Conservation (phyloP, 176 grass and related monocot species). For the Echinochloa phyllopogon region DNA sequence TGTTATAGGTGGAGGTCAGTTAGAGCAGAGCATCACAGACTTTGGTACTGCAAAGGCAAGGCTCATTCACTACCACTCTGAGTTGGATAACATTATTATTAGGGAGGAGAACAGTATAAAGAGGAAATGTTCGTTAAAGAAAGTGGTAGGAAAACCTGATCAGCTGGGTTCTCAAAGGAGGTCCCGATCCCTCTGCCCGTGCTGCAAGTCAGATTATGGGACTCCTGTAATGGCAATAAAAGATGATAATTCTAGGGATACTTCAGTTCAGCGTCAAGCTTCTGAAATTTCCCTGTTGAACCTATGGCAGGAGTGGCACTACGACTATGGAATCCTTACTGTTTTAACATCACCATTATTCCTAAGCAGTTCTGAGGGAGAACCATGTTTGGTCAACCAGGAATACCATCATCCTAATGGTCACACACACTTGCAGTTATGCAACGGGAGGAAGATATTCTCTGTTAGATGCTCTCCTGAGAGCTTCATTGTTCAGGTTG, state of each 20-base stretch:
- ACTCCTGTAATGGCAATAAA: background rate
- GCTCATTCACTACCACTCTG: constrained; percentile 88
- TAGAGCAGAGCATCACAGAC: constrained; percentile 70
- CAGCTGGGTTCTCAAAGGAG: background rate
- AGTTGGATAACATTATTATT: constrained; percentile 65
- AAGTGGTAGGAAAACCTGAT: constrained; percentile 22
- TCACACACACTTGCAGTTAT: constrained; percentile 74
- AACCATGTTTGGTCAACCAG: constrained; percentile 39
- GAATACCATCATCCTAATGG: constrained; percentile 57
- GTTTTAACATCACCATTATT: constrained; percentile 85
- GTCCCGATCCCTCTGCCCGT: background rate
- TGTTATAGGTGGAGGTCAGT: constrained; percentile 51
- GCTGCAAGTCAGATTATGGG: background rate
- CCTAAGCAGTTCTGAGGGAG: constrained; percentile 39
- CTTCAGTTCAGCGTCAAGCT: background rate
- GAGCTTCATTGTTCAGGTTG: constrained; percentile 85
- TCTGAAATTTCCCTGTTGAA: constrained; percentile 26
- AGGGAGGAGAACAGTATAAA: constrained; percentile 44
- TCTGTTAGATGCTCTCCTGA: constrained; percentile 66
- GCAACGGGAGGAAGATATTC: constrained; percentile 59
- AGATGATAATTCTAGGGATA: constrained; percentile 14
- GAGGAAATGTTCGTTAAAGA: constrained; percentile 4
- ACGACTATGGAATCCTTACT: constrained; percentile 85
- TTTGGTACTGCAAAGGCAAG: constrained; percentile 80
- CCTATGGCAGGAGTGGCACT: constrained; percentile 98